Evolutionary conservation across 2,329 filamentous ascomycete genomes (phyloP), one percentile per base, ranked within the genome.

Genomic region (Ramularia endophylla): DNA sequence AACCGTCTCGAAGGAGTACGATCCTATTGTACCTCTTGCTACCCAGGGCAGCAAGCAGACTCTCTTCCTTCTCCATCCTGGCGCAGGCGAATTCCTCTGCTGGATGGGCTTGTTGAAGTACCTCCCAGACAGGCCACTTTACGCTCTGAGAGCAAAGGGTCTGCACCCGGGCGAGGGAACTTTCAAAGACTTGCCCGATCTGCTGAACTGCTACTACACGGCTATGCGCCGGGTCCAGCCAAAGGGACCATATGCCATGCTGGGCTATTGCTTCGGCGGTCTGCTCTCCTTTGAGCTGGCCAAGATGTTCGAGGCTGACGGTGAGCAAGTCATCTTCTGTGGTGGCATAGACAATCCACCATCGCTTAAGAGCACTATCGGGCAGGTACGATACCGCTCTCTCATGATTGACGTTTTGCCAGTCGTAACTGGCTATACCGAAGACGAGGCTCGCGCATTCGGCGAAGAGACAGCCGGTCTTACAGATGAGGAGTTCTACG

Each of bases 261-360:
- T 69, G 0, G 74, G 74, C 1, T 77, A 77, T 50, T 69, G 62
- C 4, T 75, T 69, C 49, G 73, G 74, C 2, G 48, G 61, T 0
- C 73, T 73, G 53, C 43, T 76, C 0, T 69, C 71, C 0, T 78
- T 75, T 43, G 73, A 77, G 51, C 54, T 71, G 0, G 60, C 65
- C 9, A 77, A 77, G 54, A 22, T 46, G 2, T 61, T 77, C 8
- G 65, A 74, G 36, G 45, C 45, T 6, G 48, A 30, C 4, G 48
- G 45, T 6, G 41, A 51, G 17, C 5, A 38, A 13, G 69, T 77
- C 1, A 30, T 47, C 0, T 75, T 75, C 51, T 53, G 72, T 0
- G 72, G 60, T 5, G 57, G 49, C 32, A 65, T 74, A 44, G 70
- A 77, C 50, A 63, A 71, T 3, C 72, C 72, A 1, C 73, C 72